These are phyloP conservation scores for Neurospora sp. DNA, from an alignment of 495 filamentous ascomycete species.

Conservation along the genomic window DNA sequence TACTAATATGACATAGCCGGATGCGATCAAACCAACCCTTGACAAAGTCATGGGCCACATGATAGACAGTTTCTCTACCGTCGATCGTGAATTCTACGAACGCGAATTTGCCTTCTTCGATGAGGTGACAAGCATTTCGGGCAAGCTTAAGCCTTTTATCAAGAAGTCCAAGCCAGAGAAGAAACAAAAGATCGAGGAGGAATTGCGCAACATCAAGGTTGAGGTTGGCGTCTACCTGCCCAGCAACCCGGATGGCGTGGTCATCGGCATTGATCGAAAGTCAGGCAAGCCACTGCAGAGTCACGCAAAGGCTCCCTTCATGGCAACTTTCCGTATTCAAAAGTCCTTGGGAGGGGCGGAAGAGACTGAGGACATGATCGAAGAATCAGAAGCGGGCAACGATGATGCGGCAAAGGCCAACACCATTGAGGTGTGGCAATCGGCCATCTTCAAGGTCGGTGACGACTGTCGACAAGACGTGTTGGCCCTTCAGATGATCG, in stretches of 20 bases:
- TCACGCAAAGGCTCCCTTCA: slow-evolving; percentile 95
- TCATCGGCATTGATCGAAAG: slow-evolving; percentile 95
- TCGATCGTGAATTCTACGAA: slow-evolving; percentile 81
- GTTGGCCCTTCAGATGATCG: slow-evolving; percentile 93
- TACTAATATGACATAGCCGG: slow-evolving; percentile 53
- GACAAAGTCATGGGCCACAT: slow-evolving; percentile 83
- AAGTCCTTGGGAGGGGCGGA: slow-evolving; percentile 52
- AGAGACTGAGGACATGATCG: slow-evolving; percentile 35
- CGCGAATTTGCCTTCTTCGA: slow-evolving; percentile 96
- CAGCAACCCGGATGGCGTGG: slow-evolving; percentile 91
- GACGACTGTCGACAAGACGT: slow-evolving; percentile 98
- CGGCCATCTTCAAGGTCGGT: slow-evolving; percentile 98
- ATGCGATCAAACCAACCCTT: slow-evolving; percentile 82
- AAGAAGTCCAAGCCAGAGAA: slow-evolving; percentile 91
- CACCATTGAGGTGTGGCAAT: slow-evolving; percentile 92
- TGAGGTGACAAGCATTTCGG: slow-evolving; percentile 90
- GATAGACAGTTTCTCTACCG: slow-evolving; percentile 65
- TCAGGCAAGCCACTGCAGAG: slow-evolving; percentile 95
- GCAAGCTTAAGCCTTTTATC: slow-evolving; percentile 88
- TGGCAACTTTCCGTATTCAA: slow-evolving; percentile 96
- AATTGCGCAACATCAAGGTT: slow-evolving; percentile 90
- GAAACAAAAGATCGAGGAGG: slow-evolving; percentile 98
- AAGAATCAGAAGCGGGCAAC: slow-evolving; percentile 26
- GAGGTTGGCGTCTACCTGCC: slow-evolving; percentile 96
- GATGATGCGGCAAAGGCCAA: slow-evolving; percentile 25